Evolutionary conservation across 2,329 filamentous ascomycete species (phyloP).

Genomic region (Botrytis sinoallii): DNA sequence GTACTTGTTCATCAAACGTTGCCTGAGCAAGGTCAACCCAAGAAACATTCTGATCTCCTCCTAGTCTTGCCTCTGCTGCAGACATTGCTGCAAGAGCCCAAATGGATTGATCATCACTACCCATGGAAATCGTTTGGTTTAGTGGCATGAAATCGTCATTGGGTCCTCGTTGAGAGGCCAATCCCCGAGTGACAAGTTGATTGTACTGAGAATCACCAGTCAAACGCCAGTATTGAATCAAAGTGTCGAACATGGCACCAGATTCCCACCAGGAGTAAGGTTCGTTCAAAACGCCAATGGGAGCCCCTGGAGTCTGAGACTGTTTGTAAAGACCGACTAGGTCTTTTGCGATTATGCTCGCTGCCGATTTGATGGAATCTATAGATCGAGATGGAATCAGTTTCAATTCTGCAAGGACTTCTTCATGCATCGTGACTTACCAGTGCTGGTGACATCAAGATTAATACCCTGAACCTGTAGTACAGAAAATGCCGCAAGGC

Average conservation of each 20-base stretch:
- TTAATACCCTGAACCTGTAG: constrained; percentile 20
- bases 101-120: constrained; percentile 70
- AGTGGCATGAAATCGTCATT: constrained; percentile 57
- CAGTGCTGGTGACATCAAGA: constrained; percentile 21
- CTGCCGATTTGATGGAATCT: constrained; percentile 31
- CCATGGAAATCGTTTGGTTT: constrained; percentile 57
- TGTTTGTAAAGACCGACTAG: constrained; percentile 27
- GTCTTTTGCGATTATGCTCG: constrained; percentile 25
- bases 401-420: not conserved
- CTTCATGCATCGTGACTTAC: constrained; percentile 10
- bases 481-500: constrained; percentile 25
- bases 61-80: constrained; percentile 63
- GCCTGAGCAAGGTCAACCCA: constrained; percentile 53
- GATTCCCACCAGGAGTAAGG: constrained; percentile 64
- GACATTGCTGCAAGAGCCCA: constrained; percentile 68
- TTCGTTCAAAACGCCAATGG: constrained; percentile 22
- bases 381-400: not conserved
- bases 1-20: constrained; percentile 66
- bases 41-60: constrained; percentile 52
- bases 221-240: constrained; percentile 63
- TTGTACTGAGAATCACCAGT: constrained; percentile 65
- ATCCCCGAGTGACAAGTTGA: constrained; percentile 51
- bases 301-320: constrained; percentile 23
- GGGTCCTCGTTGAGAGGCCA: constrained; percentile 59
- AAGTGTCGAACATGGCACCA: constrained; percentile 63